Base-by-base conservation (phyloP, 768 basidiomycete species). In the Tephrocybe sp. region DNA sequence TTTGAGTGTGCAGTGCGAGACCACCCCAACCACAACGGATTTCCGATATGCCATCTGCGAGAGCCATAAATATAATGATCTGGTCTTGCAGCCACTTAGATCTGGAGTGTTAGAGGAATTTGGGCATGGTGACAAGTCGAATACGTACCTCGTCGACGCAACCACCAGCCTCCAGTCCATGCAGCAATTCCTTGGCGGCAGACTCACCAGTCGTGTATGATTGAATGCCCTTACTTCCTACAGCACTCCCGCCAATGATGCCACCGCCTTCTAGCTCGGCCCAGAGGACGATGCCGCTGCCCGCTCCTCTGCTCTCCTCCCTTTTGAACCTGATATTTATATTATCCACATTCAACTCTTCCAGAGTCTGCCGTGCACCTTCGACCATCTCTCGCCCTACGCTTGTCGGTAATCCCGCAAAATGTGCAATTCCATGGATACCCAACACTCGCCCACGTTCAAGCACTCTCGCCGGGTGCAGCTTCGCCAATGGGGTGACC, bases 201-300 rank as follows among this genome's bases (percentile, higher is more conserved):
- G 76, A 74, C 36, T 72, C 69, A 11, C 86, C 88, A 8, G 87
- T 75, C 2, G 55, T 53, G 42, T 63, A 64, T 0, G 80, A 73
- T 12, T 71, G 58, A 42, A 69, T 64, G 13, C 73, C 72, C 55
- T 79, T 83, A 23, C 64, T 65, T 12, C 86, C 83, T 23, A 87
- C 71, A 1, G 85, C 82, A 52, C 83, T 84, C 2, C 86, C 88
- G 1, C 81, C 86, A 16, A 90, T 70, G 24, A 83, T 62, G 39
- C 86, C 86, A 1, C 86, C 87, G 12, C 71, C 72, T 30, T 78
- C 78, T 19, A 88, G 77, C 64, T 88, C 83, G 0, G 87, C 88
- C 84, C 86, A 88, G 12, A 90, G 63, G 2, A 88, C 71, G 47
- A 90, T 80, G 0, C 88, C 87, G 30, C 83, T 84, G 1, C 88